phyloP scores from a whole-genome alignment of 1,139 yeast species.

The Martiniozyma asiatica region DNA sequence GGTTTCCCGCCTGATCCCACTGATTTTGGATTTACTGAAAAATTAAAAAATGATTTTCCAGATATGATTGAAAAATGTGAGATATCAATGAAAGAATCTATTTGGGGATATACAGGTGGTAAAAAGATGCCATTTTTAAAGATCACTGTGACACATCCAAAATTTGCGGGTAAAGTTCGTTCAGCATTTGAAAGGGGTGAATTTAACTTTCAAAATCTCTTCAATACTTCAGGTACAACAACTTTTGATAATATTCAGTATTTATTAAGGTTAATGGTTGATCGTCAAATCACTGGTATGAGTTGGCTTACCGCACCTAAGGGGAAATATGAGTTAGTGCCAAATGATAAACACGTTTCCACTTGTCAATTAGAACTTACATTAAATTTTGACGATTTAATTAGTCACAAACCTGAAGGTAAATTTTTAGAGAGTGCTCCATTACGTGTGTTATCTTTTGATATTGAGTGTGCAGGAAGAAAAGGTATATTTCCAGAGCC shows the following conservation, averaged over 20 bases:
- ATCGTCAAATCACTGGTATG: constrained; percentile 90
- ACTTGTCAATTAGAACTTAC: constrained; percentile 78
- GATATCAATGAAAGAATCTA: constrained; percentile 61
- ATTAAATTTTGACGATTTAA: constrained; percentile 53
- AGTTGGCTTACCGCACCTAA: constrained; percentile 90
- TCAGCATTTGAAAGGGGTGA: constrained; percentile 79
- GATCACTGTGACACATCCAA: constrained; percentile 54
- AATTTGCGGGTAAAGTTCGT: constrained; percentile 54
- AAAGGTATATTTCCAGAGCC: constrained; percentile 96
- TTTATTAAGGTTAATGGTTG: constrained; percentile 79
- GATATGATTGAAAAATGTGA: constrained; percentile 50
- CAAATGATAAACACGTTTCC: constrained; percentile 35
- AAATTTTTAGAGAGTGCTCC: constrained; percentile 94
- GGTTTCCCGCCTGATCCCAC: constrained; percentile 51
- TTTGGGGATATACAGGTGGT: constrained; percentile 89
- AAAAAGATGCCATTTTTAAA: constrained; percentile 71
- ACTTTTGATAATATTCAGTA: constrained; percentile 88
- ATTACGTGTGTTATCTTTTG: constrained; percentile 82
- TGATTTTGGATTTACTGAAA: constrained; percentile 33
- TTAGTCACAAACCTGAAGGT: constrained; percentile 83
- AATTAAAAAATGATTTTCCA: constrained; percentile 39
- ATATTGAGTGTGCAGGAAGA: constrained; percentile 97
- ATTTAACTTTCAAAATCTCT: constrained; percentile 49
- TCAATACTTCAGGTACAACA: constrained; percentile 45
- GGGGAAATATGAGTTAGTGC: constrained; percentile 46